Base-by-base conservation (phyloP, 306 rosid genomes). In the Lagenaria siceraria region DNA sequence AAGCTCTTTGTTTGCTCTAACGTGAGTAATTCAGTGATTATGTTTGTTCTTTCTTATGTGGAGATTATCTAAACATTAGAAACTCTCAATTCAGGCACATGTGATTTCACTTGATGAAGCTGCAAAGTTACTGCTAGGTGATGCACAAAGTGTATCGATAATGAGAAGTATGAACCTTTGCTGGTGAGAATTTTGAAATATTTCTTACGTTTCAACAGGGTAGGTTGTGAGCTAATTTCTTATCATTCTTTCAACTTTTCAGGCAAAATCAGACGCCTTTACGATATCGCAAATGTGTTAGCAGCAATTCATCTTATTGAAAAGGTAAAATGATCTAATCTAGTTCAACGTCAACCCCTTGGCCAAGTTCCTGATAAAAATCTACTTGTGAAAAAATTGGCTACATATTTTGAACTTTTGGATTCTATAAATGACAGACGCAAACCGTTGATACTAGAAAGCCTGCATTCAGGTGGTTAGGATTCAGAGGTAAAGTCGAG, bases 211-310 rank as follows among this genome's bases (percentile, higher is more conserved):
- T 53, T 71, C 11, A 25, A 42, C 77, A 48, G 40, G 17, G 8
- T 66, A 31, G 25, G 27, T 46, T 49, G 31, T 59, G 17, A 58
- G 48, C 66, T 55, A 21, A 75, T 18, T 76, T 42, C 48, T 15
- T 24, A 8, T 6, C 21, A 8, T 21, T 31, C 5, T 25, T 82
- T 35, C 77, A 54, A 59, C 52, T 36, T 88, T 87, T 81, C 97
- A 90, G 99, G 97, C 19, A 95, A 92, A 86, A 92, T 95, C n/a
- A 89, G 99, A 69, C 93, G 97, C 81, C 87, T 95, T 12, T 95
- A 95, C 79, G 99, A 95, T 77, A 95, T 95, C 35, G 99, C 97
- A 49, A 95, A 95, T 80, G 97, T 95, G 78, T 79, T 92, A 68
- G 89, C 97, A 53, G 90, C 99, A 58, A 88, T 95, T 87, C 89